Evolutionary conservation across 2,329 filamentous ascomycete species (phyloP).

Genomic region (Verticillium isaacii): DNA sequence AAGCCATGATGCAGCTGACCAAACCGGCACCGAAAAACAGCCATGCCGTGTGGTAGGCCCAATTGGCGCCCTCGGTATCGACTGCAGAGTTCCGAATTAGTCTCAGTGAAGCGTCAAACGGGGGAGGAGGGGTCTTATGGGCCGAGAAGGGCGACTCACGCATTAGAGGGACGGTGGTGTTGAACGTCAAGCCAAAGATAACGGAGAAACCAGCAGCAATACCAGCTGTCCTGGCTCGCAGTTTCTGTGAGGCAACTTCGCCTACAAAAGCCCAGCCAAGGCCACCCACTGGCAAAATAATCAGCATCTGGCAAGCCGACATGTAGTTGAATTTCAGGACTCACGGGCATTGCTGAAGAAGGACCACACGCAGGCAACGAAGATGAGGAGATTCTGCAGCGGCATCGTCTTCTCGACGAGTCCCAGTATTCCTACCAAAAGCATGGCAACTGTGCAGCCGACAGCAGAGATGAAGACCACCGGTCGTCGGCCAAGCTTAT

Average conservation of each 20-base stretch:
- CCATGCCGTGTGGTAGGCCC: conserved; percentile 24
- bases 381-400: conserved; percentile 12
- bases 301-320: too few species aligned
- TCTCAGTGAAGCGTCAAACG: too few species aligned
- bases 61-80: conserved; percentile 23
- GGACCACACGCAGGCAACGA: conserved; percentile 18
- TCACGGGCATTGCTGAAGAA: conserved; percentile 6
- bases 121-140: too few species aligned
- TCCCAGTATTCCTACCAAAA: conserved; percentile 14
- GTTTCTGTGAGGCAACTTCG: conserved; percentile 28
- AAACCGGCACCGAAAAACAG: conserved; percentile 21
- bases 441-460: conserved; percentile 5
- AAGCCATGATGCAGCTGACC: conserved; percentile 21
- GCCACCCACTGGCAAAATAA: conserved; percentile 8
- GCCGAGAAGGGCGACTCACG: too few species aligned
- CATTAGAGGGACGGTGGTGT: conserved; percentile 23
- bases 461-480: background rate
- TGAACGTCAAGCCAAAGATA: conserved; percentile 15
- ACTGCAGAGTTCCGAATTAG: conserved; percentile 3
- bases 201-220: conserved; percentile 20
- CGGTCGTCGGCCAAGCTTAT: background rate
- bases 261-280: conserved; percentile 23
- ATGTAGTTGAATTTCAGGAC: too few species aligned
- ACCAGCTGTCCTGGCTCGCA: conserved; percentile 25
- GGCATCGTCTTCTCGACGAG: conserved; percentile 9